These are phyloP conservation scores for Funneliformis mosseae DNA, from an alignment of 192 early-diverging fungal species.

Conservation along the genomic window DNA sequence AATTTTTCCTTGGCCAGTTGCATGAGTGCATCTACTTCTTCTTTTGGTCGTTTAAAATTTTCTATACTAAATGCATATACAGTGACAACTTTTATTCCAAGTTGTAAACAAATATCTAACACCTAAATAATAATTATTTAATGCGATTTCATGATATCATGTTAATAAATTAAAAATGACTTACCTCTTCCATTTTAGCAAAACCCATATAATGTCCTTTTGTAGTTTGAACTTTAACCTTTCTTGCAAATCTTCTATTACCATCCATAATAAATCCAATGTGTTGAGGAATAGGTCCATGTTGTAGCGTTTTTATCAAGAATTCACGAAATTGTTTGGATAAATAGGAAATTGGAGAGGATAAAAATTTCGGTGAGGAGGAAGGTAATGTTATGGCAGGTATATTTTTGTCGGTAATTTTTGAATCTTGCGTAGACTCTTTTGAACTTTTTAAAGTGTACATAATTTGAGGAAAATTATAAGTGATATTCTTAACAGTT, in stretches of 20 bases:
- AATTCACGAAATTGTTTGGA: not conserved
- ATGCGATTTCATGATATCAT: too few species aligned
- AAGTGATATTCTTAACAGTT: too few species aligned
- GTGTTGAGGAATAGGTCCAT: conserved; percentile 87
- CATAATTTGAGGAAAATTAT: too few species aligned
- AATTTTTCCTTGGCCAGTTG: conserved; percentile 77
- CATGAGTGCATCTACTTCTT: conserved; percentile 89
- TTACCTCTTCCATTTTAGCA: conserved; percentile 74
- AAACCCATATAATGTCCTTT: conserved; percentile 85
- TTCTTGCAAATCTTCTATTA: conserved; percentile 88
- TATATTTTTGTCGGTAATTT: too few species aligned
- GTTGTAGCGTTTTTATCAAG: conserved; percentile 44
- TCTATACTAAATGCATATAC: conserved; percentile 98
- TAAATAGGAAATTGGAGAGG: not conserved
- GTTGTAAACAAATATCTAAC: conserved; percentile 83
- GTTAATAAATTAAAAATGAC: conserved; percentile 15
- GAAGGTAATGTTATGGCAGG: too few species aligned
- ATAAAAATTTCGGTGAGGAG: too few species aligned
- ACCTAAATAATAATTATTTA: conserved; percentile 49
- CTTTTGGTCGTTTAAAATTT: conserved; percentile 88
- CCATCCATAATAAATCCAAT: conserved; percentile 98
- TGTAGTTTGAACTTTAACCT: conserved; percentile 54
- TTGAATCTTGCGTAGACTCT: not conserved
- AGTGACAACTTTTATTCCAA: conserved; percentile 85
- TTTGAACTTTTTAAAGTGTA: too few species aligned